Percentiles rank a stretch among this genome's conserved stretches.
These are phyloP conservation scores for Lindgomyces ingoldianus DNA, from an alignment of 495 filamentous ascomycete genomes.

Conservation along the genomic window DNA sequence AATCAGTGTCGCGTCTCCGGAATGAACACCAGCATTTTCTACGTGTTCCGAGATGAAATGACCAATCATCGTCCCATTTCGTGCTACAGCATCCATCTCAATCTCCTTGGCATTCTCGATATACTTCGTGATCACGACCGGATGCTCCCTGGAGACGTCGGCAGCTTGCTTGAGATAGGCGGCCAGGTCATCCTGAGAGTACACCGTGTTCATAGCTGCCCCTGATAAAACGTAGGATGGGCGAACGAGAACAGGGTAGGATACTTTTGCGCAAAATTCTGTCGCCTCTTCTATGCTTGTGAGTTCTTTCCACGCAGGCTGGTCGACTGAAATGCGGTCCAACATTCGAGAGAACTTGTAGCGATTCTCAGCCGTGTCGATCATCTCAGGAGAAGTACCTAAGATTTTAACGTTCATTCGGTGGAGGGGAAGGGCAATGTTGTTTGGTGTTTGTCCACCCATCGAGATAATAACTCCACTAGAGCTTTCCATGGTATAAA, in stretches of 20 bases:
- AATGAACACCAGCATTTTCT: slow-evolving; percentile 97
- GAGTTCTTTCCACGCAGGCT: slow-evolving; percentile 96
- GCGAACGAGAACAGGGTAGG: slow-evolving; percentile 91
- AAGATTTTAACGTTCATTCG: slow-evolving; percentile 88
- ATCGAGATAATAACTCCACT: slow-evolving; percentile 95
- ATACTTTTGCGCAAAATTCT: slow-evolving; percentile 81
- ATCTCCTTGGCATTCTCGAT: slow-evolving; percentile 98
- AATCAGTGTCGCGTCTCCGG: slow-evolving; percentile 91
- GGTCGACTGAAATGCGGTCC: slow-evolving; percentile 90
- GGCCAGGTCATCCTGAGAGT: slow-evolving; percentile 84
- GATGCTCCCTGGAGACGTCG: slow-evolving; percentile 92
- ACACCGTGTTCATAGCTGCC: slow-evolving; percentile 99
- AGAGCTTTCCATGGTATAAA: slow-evolving; percentile 86
- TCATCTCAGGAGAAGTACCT: slow-evolving; percentile 98
- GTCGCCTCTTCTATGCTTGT: slow-evolving; percentile 86
- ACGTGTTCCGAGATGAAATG: slow-evolving; percentile 97
- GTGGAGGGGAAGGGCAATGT: slow-evolving; percentile 88
- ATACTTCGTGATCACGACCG: slow-evolving; percentile 99
- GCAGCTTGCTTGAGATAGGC: slow-evolving; percentile 87
- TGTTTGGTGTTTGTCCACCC: slow-evolving; percentile 98
- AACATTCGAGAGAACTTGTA: slow-evolving; percentile 99
- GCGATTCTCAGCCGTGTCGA: slow-evolving; percentile 94
- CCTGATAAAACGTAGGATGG: slow-evolving; percentile 98
- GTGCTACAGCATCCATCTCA: slow-evolving; percentile 93
- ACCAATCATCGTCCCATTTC: slow-evolving; percentile 79